These are phyloP conservation scores for Nitzschia sp. DNA, from an alignment of 108 stramenopile genomes.

Conservation along the genomic window DNA sequence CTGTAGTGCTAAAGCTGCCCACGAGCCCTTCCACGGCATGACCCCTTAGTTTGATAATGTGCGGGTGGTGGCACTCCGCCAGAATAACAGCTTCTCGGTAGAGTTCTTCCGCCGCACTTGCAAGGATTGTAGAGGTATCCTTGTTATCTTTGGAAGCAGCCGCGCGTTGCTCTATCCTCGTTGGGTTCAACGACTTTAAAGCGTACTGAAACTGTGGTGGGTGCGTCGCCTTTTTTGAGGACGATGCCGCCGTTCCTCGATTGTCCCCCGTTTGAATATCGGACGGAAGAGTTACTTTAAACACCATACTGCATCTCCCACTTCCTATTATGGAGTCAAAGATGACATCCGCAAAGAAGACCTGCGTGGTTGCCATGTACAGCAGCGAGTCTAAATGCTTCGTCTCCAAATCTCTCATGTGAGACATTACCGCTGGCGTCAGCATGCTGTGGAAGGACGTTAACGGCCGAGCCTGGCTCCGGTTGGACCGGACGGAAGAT, in stretches of 20 bases:
- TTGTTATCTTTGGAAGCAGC: background rate
- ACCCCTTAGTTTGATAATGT: slow-evolving; percentile 28
- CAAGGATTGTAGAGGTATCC: background rate
- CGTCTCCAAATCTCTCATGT: background rate
- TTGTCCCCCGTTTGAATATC: background rate
- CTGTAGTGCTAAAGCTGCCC: background rate
- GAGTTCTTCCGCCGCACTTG: slow-evolving; percentile 19
- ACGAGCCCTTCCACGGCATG: slow-evolving; percentile 5
- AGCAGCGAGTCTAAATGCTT: background rate
- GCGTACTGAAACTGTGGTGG: background rate
- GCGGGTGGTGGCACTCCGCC: slow-evolving; percentile 21
- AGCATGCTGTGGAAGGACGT: background rate
- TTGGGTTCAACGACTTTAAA: background rate
- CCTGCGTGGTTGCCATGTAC: background rate
- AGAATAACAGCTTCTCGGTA: slow-evolving; percentile 29
- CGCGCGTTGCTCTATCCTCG: background rate
- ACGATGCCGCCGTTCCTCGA: too few relatives aligned
- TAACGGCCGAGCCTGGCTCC: too few relatives aligned
- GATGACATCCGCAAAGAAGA: background rate
- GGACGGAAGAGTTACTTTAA: background rate
- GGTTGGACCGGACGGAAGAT: too few relatives aligned
- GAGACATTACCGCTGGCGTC: background rate
- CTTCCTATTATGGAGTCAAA: background rate
- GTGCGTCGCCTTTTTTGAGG: background rate
- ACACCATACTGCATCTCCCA: background rate